These are phyloP conservation scores for Phytopythium boreale DNA, from an alignment of 352 stramenopile species.

Conservation along the genomic window DNA sequence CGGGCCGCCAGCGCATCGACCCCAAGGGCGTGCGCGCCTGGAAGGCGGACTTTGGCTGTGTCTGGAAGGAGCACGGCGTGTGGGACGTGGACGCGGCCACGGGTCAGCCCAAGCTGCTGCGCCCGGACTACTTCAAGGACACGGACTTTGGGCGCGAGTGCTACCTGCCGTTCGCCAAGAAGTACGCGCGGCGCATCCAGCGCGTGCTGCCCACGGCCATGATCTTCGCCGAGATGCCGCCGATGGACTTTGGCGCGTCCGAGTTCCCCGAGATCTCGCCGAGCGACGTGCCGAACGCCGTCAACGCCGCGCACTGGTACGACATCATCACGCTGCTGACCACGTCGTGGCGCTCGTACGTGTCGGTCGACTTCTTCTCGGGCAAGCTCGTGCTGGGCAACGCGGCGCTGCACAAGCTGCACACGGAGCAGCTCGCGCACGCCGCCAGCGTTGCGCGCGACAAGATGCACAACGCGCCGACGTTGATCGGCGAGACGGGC, in stretches of 20 bases:
- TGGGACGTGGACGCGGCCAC: conserved; percentile 18
- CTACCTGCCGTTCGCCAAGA: conserved; percentile 29
- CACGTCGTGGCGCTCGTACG: conserved; percentile 21
- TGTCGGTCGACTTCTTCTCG: conserved; percentile 25
- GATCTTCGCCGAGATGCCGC: conserved; percentile 32
- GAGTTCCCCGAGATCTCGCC: conserved; percentile 16
- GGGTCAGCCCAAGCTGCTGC: conserved; percentile 19
- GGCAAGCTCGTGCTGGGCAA: conserved; percentile 20
- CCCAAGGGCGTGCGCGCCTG: conserved; percentile 24
- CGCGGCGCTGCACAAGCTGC: conserved; percentile 11
- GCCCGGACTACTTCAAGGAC: conserved; percentile 23
- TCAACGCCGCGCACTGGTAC: conserved; percentile 52
- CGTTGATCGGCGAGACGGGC: conserved; percentile 66
- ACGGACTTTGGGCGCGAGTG: conserved; percentile 30
- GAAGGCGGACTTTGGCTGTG: conserved; percentile 21
- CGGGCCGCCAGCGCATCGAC: conserved; percentile 10
- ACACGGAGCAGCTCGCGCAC: conserved; percentile 13
- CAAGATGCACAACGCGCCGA: conserved; percentile 44
- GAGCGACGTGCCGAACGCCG: conserved; percentile 9
- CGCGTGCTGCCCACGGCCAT: conserved; percentile 19
- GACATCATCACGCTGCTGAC: conserved; percentile 50
- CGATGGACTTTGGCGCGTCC: conserved; percentile 18
- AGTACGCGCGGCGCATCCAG: conserved; percentile 18
- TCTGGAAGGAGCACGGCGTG: conserved; percentile 32
- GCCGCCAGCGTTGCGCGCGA: conserved; percentile 8